These are phyloP conservation scores for Paxillus ammoniavirescens DNA, from an alignment of 768 basidiomycete species.

Conservation along the genomic window DNA sequence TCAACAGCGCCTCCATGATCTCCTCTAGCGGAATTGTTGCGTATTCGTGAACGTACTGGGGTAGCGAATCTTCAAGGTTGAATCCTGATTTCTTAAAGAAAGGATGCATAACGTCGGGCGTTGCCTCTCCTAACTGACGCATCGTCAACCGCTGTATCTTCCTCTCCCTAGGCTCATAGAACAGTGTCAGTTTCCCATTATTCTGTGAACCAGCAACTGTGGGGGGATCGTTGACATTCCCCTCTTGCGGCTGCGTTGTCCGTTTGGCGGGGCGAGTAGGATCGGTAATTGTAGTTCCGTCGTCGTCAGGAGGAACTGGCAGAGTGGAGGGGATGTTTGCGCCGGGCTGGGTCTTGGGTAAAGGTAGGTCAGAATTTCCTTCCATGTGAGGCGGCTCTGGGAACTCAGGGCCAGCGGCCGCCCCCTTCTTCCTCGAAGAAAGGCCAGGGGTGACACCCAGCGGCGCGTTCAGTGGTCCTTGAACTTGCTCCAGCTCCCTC, in stretches of 20 bases:
- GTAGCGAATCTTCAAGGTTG: conserved; percentile 79
- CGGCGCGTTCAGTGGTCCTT: conserved; percentile 52
- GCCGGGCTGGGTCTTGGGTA: conserved; percentile 9
- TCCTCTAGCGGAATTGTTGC: conserved; percentile 81
- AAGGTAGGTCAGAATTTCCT: background rate
- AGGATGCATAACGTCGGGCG: conserved; percentile 84
- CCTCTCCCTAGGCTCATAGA: conserved; percentile 57
- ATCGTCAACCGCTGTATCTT: conserved; percentile 79
- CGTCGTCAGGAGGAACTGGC: conserved; percentile 1
- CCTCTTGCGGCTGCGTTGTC: conserved; percentile 18
- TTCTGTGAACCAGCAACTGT: background rate
- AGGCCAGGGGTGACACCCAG: conserved; percentile 32
- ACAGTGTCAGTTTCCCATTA: conserved; percentile 28
- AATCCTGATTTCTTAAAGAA: conserved; percentile 85
- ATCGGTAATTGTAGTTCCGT: conserved; percentile 6
- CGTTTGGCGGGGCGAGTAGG: conserved; percentile 6
- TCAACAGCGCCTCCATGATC: conserved; percentile 77
- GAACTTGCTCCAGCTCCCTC: conserved; percentile 75
- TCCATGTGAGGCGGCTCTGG: conserved; percentile 5
- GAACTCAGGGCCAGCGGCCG: conserved; percentile 11
- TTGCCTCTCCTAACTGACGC: conserved; percentile 86
- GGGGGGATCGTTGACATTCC: conserved; percentile 1
- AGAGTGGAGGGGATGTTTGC: background rate
- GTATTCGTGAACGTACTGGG: conserved; percentile 85
- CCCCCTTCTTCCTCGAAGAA: conserved; percentile 36